Conservation (phyloP, 177 flowering plant genomes). For the Vitis hybrid region DNA sequence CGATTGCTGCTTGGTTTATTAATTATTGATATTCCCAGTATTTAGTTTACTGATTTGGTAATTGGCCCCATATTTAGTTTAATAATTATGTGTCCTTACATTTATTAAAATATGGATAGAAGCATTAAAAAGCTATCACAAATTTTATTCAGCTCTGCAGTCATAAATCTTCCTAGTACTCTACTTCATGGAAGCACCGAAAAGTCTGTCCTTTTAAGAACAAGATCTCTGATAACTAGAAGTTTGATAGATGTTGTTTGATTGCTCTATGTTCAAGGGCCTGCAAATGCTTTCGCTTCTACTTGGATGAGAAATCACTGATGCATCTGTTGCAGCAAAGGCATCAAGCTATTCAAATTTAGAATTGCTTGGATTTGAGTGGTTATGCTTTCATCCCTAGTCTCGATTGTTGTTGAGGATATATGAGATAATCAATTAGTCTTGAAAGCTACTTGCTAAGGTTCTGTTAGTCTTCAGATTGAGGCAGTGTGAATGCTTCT, state of each 20-base stretch:
- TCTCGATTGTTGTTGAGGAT: background rate
- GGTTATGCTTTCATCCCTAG: conserved; percentile 54
- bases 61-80: no score
- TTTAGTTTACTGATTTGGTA: no score
- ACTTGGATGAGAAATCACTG: conserved; percentile 88
- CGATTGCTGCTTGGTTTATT: no score
- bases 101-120: no score
- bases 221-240: background rate
- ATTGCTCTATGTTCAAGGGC: conserved; percentile 44
- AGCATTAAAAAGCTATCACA: no score
- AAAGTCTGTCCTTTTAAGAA: background rate
- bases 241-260: background rate
- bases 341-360: conserved; percentile 72
- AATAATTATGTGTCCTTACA: no score
- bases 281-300: conserved; percentile 93
- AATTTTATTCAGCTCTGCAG: no score
- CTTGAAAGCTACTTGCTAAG: no score
- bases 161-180: background rate
- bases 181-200: background rate
- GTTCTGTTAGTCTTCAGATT: no score
- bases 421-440: no score
- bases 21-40: no score
- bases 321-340: conserved; percentile 97
- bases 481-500: no score
- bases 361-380: conserved; percentile 86